Percentiles rank a stretch among this genome's conserved stretches.
Evolutionary conservation across 2,329 filamentous ascomycete species (phyloP).

Genomic region (Thelonectria discophora): DNA sequence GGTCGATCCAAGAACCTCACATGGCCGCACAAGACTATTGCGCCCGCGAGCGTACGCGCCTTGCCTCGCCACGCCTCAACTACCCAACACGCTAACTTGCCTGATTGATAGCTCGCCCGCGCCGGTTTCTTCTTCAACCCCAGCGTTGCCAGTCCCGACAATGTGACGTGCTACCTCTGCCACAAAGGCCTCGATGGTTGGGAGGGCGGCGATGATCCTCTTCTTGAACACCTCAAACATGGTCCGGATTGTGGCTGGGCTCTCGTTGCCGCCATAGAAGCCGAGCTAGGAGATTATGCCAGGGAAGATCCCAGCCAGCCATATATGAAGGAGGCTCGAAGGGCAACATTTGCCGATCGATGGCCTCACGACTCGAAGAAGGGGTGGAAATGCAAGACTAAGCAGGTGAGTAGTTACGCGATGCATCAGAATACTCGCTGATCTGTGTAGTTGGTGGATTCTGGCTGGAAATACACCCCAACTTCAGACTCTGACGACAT

Average conservation of each 20-base stretch:
- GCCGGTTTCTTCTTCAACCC: constrained; percentile 94
- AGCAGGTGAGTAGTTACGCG: constrained; percentile 69
- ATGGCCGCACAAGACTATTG: constrained; percentile 76
- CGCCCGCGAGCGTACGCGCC: constrained; percentile 44
- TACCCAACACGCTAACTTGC: constrained; percentile 34
- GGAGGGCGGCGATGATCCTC: constrained; percentile 85
- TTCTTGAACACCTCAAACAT: constrained; percentile 86
- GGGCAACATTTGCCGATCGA: constrained; percentile 80
- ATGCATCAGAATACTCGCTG: neutral
- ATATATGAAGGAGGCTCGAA: constrained; percentile 78
- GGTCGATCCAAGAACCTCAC: constrained; percentile 62
- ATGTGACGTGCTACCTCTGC: constrained; percentile 90
- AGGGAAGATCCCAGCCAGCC: constrained; percentile 78
- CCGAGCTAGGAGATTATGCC: constrained; percentile 67
- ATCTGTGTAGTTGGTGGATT: constrained; percentile 75
- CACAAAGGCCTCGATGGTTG: constrained; percentile 86
- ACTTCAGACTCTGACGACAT: constrained; percentile 85
- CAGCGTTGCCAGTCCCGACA: constrained; percentile 78
- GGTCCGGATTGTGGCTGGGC: constrained; percentile 89
- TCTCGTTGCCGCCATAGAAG: constrained; percentile 70
- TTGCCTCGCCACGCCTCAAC: constrained; percentile 13
- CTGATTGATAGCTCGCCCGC: constrained; percentile 73
- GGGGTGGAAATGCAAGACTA: constrained; percentile 88
- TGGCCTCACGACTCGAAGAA: constrained; percentile 93
- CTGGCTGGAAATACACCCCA: constrained; percentile 94